phyloP scores from a whole-genome alignment of 441 rosid species.

The Adansonia gregorii region DNA sequence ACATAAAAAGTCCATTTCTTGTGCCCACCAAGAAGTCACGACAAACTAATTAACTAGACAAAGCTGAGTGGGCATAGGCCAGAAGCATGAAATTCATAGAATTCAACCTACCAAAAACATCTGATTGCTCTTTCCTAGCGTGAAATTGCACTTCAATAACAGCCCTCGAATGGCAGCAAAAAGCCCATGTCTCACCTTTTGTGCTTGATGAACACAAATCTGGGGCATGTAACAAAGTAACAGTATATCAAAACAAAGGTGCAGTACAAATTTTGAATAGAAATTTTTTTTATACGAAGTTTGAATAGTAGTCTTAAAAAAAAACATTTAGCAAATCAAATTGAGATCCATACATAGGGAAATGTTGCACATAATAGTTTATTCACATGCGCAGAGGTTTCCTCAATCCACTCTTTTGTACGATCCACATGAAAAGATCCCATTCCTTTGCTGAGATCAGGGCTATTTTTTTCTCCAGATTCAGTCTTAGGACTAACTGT shows the following conservation, averaged over 20 bases:
- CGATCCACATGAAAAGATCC: slow-evolving; percentile 76
- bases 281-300: slow-evolving; percentile 29
- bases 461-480: slow-evolving; percentile 35
- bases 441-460: slow-evolving; percentile 38
- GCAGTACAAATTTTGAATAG: slow-evolving; percentile 8
- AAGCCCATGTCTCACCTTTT: slow-evolving; percentile 71
- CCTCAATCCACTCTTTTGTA: slow-evolving; percentile 79
- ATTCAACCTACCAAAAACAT: slow-evolving; percentile 75
- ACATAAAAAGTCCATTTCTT: neutral
- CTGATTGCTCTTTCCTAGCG: slow-evolving; percentile 66
- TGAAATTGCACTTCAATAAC: slow-evolving; percentile 61
- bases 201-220: slow-evolving; percentile 83
- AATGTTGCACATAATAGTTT: slow-evolving; percentile 72
- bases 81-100: slow-evolving; percentile 20
- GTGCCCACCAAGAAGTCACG: neutral
- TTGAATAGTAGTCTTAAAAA: slow-evolving; percentile 7
- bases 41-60: neutral
- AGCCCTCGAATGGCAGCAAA: slow-evolving; percentile 75
- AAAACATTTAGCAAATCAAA: slow-evolving; percentile 24
- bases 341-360: slow-evolving; percentile 67
- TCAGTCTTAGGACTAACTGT: slow-evolving; percentile 33
- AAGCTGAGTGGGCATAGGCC: neutral
- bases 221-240: slow-evolving; percentile 36
- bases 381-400: slow-evolving; percentile 67
- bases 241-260: slow-evolving; percentile 21